Conservation (phyloP, 2,329 filamentous ascomycete species). For the Botrytis tulipae region DNA sequence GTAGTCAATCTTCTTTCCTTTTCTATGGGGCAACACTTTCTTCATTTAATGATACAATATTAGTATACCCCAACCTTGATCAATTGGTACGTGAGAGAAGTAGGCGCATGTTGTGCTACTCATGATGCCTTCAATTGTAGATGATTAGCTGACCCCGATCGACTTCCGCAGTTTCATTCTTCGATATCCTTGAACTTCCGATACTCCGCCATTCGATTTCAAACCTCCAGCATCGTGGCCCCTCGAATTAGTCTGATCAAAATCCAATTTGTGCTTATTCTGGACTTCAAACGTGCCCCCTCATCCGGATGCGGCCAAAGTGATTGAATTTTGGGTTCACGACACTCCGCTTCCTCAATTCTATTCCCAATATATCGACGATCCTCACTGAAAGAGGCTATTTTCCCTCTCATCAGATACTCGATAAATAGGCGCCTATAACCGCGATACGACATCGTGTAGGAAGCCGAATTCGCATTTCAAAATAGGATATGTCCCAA, state of each 20-base stretch:
- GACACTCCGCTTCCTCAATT: constrained; percentile 11
- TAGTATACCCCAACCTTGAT: neutral
- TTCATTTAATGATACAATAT: neutral
- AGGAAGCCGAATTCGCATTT: neutral
- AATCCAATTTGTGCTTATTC: constrained; percentile 9
- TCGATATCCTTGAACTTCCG: constrained; percentile 7
- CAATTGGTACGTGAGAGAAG: constrained; percentile 20
- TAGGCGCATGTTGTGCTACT: constrained; percentile 18
- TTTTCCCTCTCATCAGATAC: neutral
- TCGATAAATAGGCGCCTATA: neutral
- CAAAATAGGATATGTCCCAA: constrained; percentile 53
- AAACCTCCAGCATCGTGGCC: constrained; percentile 10
- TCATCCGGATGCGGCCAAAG: constrained; percentile 4
- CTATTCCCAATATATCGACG: neutral
- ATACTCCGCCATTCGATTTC: constrained; percentile 17
- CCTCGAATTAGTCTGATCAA: neutral
- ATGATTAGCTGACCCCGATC: constrained; percentile 31
- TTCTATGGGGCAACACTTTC: neutral
- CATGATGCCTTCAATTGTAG: constrained; percentile 23
- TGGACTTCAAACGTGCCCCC: constrained; percentile 8
- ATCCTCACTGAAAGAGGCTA: neutral
- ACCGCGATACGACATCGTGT: neutral
- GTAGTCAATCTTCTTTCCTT: neutral
- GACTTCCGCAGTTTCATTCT: constrained; percentile 30
- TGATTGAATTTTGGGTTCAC: constrained; percentile 4